phyloP scores from a whole-genome alignment of 225 moss, liverwort and hornwort genomes.

The Rhytidiadelphus loreus region DNA sequence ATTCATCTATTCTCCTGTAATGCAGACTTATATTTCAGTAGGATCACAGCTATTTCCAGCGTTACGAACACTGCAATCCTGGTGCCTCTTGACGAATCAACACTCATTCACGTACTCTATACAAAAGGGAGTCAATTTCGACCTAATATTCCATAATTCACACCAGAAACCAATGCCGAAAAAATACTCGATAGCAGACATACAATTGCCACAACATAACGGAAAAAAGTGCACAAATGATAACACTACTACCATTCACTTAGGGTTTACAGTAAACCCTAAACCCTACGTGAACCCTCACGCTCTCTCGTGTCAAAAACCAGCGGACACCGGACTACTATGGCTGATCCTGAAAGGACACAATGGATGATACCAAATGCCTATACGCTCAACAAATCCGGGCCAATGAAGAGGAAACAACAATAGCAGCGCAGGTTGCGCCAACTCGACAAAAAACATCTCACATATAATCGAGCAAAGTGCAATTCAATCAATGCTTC shows the following conservation, averaged over 20 bases:
- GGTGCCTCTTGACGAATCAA: background rate
- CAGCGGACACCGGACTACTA: background rate
- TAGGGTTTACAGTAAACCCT: constrained; percentile 4
- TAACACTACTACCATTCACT: background rate
- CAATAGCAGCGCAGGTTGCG: background rate
- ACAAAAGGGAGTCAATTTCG: background rate
- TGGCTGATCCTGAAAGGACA: background rate
- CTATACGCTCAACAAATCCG: no score
- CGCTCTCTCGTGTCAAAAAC: background rate
- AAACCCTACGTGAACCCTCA: background rate
- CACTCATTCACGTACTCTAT: background rate
- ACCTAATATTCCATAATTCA: background rate
- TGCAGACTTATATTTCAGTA: background rate
- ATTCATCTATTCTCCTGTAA: background rate
- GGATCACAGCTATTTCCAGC: background rate
- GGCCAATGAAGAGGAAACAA: background rate
- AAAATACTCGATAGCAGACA: background rate
- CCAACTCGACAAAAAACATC: background rate
- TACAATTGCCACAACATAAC: background rate
- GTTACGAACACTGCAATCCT: background rate
- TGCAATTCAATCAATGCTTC: background rate
- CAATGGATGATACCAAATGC: background rate
- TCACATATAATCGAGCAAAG: background rate
- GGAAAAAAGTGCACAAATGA: background rate
- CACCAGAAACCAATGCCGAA: background rate